phyloP scores from a whole-genome alignment of 73 alveolate species.

The Strombidium stylifer region DNA sequence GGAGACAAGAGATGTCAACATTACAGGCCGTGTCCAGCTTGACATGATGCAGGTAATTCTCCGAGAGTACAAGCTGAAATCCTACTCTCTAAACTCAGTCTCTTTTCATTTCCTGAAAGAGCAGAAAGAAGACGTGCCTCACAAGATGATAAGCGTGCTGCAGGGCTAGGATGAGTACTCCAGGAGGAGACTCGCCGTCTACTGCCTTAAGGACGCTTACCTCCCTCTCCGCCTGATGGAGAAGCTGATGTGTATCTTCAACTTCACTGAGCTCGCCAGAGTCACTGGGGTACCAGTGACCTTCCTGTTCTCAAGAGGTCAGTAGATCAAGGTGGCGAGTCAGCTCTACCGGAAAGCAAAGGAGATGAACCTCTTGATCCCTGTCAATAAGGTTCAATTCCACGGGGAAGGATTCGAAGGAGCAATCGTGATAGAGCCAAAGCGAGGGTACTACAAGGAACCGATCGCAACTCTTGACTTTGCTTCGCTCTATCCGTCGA shows the following conservation, averaged over 20 bases:
- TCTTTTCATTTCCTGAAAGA: constrained; percentile 95
- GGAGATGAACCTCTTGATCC: constrained; percentile 84
- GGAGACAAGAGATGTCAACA: constrained; percentile 48
- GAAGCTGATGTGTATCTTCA: constrained; percentile 81
- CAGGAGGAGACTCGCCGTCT: constrained; percentile 96
- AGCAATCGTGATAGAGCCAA: constrained; percentile 98
- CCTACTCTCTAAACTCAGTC: constrained; percentile 97
- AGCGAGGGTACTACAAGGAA: constrained; percentile 89
- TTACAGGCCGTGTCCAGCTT: constrained; percentile 93
- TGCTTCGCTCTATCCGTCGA: constrained; percentile 99
- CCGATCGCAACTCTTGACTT: constrained; percentile 99
- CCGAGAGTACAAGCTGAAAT: constrained; percentile 97
- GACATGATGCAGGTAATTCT: constrained; percentile 97
- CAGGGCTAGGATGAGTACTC: constrained; percentile 53
- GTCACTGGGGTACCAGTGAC: constrained; percentile 94
- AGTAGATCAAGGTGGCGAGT: constrained; percentile 95
- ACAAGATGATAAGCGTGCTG: constrained; percentile 60
- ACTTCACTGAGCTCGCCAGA: constrained; percentile 86
- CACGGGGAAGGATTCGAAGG: constrained; percentile 98
- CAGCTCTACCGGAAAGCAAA: constrained; percentile 90
- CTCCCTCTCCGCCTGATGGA: constrained; percentile 92
- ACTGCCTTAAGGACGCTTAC: constrained; percentile 97
- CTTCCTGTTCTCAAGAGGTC: constrained; percentile 96
- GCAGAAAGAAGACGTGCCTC: constrained; percentile 98
- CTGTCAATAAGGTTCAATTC: constrained; percentile 77